Base-by-base conservation (phyloP, 345 rosid species). In the Populus euphratica region DNA sequence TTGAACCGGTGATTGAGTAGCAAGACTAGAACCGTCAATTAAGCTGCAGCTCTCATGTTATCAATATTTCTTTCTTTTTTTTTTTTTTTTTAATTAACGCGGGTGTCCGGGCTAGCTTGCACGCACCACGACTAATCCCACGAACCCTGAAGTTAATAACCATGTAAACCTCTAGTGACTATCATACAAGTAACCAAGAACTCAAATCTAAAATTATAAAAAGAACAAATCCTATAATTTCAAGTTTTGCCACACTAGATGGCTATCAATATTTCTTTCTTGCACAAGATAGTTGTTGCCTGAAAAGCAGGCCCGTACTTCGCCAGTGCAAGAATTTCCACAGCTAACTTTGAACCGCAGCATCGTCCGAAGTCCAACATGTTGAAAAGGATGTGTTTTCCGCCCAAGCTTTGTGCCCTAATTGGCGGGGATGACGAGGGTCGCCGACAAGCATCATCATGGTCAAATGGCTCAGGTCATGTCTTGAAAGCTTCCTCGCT, bases 341-440 rank as follows among this genome's bases (percentile, higher is more conserved):
- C 39, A 5, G 67, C 54, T 25, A 21, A 13, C 70, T 50, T 20
- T 33, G 72, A 76, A 59, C 25, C 25, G 14, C 8, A 29, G 29
- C 50, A 73, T 36, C 50, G 43, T 47, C 63, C 25, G 27, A 35
- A 41, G 29, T 41, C 72, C 49, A 69, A 0, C 6, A 20, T 41
- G 75, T 64, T 69, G 75, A 80, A 74, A 43, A 70, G 39, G 41
- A 71, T 41, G 36, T 25, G 63, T 5, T 70, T 61, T 71, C 11
- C 43, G 47, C 70, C 67, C 73, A 36, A 18, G 68, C 14, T 41
- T 68, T 67, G 27, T 16, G 65, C 73, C 73, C 13, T 69, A 56
- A 54, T 52, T 78, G 70, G 76, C 69, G 84, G 73, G 54, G 68
- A 56, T 50, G 54, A 73, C 72, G 38, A 68, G 25, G 78, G 68